Evolutionary conservation across 2,329 filamentous ascomycete genomes (phyloP), one percentile per base, ranked within the genome.

Genomic region (Diaporthe citri): DNA sequence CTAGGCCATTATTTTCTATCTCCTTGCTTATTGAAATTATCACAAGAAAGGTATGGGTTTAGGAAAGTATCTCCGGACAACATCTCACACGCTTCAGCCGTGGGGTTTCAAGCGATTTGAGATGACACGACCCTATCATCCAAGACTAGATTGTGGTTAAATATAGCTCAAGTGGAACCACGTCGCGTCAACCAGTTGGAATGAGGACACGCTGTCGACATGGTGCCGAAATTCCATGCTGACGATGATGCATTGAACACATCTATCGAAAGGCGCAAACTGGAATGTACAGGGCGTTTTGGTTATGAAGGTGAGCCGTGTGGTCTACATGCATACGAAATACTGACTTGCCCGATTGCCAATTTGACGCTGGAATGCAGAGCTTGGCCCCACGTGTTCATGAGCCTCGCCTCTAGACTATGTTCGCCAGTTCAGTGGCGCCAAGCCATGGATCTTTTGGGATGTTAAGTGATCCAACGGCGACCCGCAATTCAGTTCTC

Each of bases 281-380:
- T 55, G 64, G 64, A 69, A 69, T 28, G 64, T 9, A 8, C 41
- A 17, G 9, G 48, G 48, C 36, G 13, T 22, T 25, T 36, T 43
- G 9, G 0, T 66, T 20, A 15, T 22, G n/a, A 31, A 46, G 9
- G 2, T 17, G 25, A 64, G 41, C 59, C 39, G 28, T 20, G 28
- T 10, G 15, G n/a, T 28, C n/a, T 55, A 12, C 25, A 25, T 15
- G 25, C n/a, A 52, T 10, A 28, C n/a, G 2, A 28, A 17, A 52
- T 12, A 31, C 4, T 36, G 31, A n/a, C 20, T 57, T 57, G 10
- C 28, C 10, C 10, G 10, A 15, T 2, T 31, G 22, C 10, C 34
- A 39, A 59, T 41, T n/a, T 25, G 48, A 20, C 64, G 34, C 28
- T 69, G 64, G 64, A 69, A 69, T 69, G 48, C 9, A n/a, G 1